Percentiles rank a stretch among this genome's conserved stretches.
Conservation (phyloP, 805 yeast species). For the Ogataea saltuana region DNA sequence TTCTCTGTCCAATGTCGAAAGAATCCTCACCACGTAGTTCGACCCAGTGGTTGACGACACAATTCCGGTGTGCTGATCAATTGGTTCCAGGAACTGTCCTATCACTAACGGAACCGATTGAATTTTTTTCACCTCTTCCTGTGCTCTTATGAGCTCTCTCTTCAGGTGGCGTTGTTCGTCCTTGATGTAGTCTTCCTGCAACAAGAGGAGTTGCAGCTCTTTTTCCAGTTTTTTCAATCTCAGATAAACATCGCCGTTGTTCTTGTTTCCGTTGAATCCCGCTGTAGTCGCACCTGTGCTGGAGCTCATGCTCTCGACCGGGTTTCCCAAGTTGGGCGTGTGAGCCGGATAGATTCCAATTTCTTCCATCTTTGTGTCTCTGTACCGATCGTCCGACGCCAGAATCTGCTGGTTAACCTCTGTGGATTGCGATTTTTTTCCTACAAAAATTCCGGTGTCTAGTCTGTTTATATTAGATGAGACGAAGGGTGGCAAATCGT, state of each 20-base stretch:
- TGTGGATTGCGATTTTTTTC: slow-evolving; percentile 5
- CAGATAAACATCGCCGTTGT: slow-evolving; percentile 68
- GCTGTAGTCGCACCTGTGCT: slow-evolving; percentile 27
- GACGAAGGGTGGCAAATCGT: slow-evolving; percentile 6
- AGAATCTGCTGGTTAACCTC: background rate
- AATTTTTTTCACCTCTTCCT: slow-evolving; percentile 96
- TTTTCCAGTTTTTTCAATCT: slow-evolving; percentile 86
- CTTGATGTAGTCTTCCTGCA: slow-evolving; percentile 96
- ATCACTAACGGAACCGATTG: slow-evolving; percentile 97
- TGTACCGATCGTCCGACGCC: background rate
- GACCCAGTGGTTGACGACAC: slow-evolving; percentile 98
- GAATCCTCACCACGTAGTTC: slow-evolving; percentile 91
- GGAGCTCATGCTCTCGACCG: slow-evolving; percentile 22
- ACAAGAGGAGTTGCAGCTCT: slow-evolving; percentile 76
- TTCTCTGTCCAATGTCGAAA: slow-evolving; percentile 94
- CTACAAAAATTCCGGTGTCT: background rate
- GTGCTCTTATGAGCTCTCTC: slow-evolving; percentile 92
- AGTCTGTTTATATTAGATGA: background rate
- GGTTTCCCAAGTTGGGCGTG: slow-evolving; percentile 30
- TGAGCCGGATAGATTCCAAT: slow-evolving; percentile 49
- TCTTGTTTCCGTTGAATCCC: slow-evolving; percentile 22
- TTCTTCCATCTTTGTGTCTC: slow-evolving; percentile 53
- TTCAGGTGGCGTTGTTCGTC: slow-evolving; percentile 97
- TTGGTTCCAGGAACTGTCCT: slow-evolving; percentile 97
- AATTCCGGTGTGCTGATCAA: slow-evolving; percentile 94